phyloP scores from a whole-genome alignment of 305 asterid genomes.

The Fraxinus floribunda region DNA sequence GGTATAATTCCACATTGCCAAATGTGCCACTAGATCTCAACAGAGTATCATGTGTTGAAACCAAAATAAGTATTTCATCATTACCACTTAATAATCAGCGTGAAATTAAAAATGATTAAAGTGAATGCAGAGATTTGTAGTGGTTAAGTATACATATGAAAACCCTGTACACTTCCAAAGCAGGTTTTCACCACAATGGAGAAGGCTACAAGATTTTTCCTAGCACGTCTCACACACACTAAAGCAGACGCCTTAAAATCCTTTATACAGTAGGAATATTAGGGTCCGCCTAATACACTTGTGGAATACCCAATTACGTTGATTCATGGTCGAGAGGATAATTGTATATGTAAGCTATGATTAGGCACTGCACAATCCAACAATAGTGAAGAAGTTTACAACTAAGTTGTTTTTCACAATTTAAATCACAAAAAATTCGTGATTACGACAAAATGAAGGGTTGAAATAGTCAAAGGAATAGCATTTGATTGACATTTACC shows the following conservation, averaged over 20 bases:
- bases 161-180: background rate
- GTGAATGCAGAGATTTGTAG: background rate
- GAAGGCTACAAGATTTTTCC: background rate
- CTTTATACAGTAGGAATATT: background rate
- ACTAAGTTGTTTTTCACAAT: background rate
- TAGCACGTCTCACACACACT: background rate
- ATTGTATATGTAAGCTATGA: background rate
- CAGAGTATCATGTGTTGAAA: background rate
- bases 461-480: background rate
- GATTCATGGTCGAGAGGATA: background rate
- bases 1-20: background rate
- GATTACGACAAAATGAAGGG: background rate
- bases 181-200: background rate
- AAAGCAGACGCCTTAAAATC: background rate
- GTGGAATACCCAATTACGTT: background rate
- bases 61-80: background rate
- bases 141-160: background rate
- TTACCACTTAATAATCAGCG: background rate
- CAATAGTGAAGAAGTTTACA: background rate
- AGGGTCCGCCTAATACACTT: background rate
- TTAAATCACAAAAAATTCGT: background rate
- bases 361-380: background rate
- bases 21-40: background rate
- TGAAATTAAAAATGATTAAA: background rate
- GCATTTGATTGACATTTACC: constrained; percentile 43